These are phyloP conservation scores for Saccharomyces cerevisiae DNA, from an alignment of 805 yeast species.

Conservation along the genomic window DNA sequence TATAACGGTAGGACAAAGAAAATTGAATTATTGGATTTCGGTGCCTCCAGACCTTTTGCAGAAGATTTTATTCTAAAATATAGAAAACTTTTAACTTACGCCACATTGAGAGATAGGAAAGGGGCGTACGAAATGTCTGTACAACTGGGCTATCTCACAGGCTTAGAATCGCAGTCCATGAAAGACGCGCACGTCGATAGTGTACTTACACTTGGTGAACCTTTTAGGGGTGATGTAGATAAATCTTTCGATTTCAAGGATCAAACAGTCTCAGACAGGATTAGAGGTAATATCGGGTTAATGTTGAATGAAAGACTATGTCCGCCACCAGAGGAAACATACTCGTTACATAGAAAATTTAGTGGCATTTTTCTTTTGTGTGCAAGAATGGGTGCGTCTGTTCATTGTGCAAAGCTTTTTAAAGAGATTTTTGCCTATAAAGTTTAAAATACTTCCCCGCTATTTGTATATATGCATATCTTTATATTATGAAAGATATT, in stretches of 20 bases:
- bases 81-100: slow-evolving; percentile 62
- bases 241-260: slow-evolving; percentile 58
- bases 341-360: slow-evolving; percentile 89
- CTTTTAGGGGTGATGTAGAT: slow-evolving; percentile 50
- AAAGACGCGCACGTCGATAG: slow-evolving; percentile 87
- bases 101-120: slow-evolving; percentile 58
- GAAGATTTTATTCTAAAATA: slow-evolving; percentile 63
- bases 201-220: slow-evolving; percentile 85
- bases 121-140: slow-evolving; percentile 57
- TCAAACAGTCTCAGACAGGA: slow-evolving; percentile 92
- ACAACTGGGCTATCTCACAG: slow-evolving; percentile 82
- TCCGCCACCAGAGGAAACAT: slow-evolving; percentile 98
- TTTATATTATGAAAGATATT: not conserved
- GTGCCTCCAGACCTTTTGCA: slow-evolving; percentile 80
- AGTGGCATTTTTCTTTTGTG: slow-evolving; percentile 90
- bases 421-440: slow-evolving; percentile 58
- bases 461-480: not conserved
- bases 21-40: slow-evolving; percentile 87
- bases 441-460: not conserved
- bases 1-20: slow-evolving; percentile 63
- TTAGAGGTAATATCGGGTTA: slow-evolving; percentile 73
- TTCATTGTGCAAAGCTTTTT: slow-evolving; percentile 74
- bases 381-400: slow-evolving; percentile 72
- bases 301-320: slow-evolving; percentile 88
- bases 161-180: slow-evolving; percentile 83